Percentiles rank a stretch among this genome's conserved stretches.
Conservation (phyloP, 2,329 filamentous ascomycete species). For the Ambrosiella xylebori region DNA sequence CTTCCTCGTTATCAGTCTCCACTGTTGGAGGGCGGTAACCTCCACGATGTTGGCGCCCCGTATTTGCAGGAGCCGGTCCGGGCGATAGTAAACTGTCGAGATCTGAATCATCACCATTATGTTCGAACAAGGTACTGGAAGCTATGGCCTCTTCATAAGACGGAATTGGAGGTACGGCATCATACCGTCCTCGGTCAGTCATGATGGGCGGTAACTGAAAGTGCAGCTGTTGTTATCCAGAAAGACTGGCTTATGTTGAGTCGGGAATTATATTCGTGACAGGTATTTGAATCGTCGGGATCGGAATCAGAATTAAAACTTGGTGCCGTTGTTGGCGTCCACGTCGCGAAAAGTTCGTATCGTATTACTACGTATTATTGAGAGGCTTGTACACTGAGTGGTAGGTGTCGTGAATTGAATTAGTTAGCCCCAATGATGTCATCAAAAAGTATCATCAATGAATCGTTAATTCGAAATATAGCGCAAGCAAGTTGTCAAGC, state of each 20-base stretch:
- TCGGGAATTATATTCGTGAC: neutral
- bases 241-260: neutral
- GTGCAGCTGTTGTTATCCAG: neutral
- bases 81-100: conserved; percentile 53
- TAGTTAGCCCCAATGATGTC: too few species aligned
- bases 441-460: too few species aligned
- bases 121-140: conserved; percentile 8
- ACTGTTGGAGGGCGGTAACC: conserved; percentile 70
- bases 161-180: conserved; percentile 16
- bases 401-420: too few species aligned
- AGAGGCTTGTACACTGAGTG: too few species aligned
- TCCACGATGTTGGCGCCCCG: conserved; percentile 25
- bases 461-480: too few species aligned
- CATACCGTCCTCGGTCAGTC: conserved; percentile 14
- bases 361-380: too few species aligned
- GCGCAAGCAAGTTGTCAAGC: too few species aligned
- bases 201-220: conserved; percentile 3
- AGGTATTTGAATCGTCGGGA: neutral
- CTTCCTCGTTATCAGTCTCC: conserved; percentile 53
- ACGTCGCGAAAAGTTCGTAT: neutral
- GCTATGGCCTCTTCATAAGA: conserved; percentile 17
- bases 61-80: conserved; percentile 19
- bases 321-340: neutral
- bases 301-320: neutral
- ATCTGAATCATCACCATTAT: conserved; percentile 26